Conservation (phyloP, 345 rosid genomes). For the Passiflora organensis region DNA sequence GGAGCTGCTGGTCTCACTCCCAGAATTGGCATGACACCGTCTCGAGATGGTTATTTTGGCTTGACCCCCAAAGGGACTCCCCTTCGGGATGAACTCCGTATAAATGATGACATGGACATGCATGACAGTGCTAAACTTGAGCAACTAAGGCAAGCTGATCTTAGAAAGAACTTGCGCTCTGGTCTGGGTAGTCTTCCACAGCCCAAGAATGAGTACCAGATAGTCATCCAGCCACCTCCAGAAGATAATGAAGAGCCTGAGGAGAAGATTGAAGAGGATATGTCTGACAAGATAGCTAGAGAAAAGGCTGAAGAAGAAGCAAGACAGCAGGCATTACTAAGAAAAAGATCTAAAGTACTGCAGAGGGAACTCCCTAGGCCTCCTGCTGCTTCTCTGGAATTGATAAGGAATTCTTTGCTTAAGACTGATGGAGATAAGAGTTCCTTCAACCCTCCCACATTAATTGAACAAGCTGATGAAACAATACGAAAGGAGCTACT, state of each 20-base stretch:
- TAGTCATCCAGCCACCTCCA: conserved; percentile 69
- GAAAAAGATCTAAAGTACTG: conserved; percentile 94
- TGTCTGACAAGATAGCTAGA: conserved; percentile 89
- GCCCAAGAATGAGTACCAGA: conserved; percentile 91
- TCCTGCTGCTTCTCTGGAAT: conserved; percentile 80
- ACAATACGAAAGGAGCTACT: conserved; percentile 77
- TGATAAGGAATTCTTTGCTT: conserved; percentile 71
- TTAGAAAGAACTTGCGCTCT: conserved; percentile 63
- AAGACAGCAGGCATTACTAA: conserved; percentile 67
- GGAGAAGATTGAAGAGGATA: conserved; percentile 96
- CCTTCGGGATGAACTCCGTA: conserved; percentile 91
- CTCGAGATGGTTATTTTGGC: conserved; percentile 81
- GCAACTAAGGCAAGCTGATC: conserved; percentile 70
- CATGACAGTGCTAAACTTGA: conserved; percentile 72
- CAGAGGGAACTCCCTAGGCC: conserved; percentile 98
- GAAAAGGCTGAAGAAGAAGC: conserved; percentile 96
- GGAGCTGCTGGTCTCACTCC: conserved; percentile 78
- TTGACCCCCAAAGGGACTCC: conserved; percentile 95
- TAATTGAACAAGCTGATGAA: conserved; percentile 87
- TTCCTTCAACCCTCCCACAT: conserved; percentile 86
- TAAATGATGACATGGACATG: conserved; percentile 86
- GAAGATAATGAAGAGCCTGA: conserved; percentile 87
- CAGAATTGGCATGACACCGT: conserved; percentile 86
- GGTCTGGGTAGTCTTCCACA: conserved; percentile 85
- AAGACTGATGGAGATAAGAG: conserved; percentile 86